Conservation (phyloP, 345 rosid genomes). For the Psidium friedrichsthalianum region DNA sequence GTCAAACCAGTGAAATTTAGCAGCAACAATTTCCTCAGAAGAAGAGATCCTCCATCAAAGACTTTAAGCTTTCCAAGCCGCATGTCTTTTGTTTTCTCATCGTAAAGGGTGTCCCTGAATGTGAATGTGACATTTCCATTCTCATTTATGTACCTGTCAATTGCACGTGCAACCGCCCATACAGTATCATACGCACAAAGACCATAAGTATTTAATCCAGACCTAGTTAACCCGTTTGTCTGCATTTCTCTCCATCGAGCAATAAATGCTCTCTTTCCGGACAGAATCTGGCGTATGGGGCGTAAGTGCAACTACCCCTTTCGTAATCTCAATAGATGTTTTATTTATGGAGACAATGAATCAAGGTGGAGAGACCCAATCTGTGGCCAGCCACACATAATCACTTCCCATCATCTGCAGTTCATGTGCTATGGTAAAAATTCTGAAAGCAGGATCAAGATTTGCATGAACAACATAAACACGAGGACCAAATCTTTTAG, state of each 20-base stretch:
- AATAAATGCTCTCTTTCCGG: slow-evolving; percentile 31
- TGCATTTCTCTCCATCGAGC: slow-evolving; percentile 41
- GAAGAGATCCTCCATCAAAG: slow-evolving; percentile 44
- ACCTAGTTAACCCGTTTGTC: slow-evolving; percentile 22
- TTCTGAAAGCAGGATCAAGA: slow-evolving; percentile 51
- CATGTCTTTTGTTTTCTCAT: slow-evolving; percentile 11
- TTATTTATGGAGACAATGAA: slow-evolving; percentile 25
- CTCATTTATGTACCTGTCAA: slow-evolving; percentile 39
- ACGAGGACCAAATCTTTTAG: slow-evolving; percentile 50
- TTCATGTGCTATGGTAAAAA: slow-evolving; percentile 41
- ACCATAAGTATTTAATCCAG: slow-evolving; percentile 50
- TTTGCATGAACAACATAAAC: slow-evolving; percentile 69
- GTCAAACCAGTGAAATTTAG: slow-evolving; percentile 66
- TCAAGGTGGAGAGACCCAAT: slow-evolving; percentile 87
- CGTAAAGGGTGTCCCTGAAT: slow-evolving; percentile 17
- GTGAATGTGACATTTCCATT: slow-evolving; percentile 50
- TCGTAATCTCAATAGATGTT: slow-evolving; percentile 17
- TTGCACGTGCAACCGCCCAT: slow-evolving; percentile 60
- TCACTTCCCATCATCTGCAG: slow-evolving; percentile 62
- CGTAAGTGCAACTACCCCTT: slow-evolving; percentile 72
- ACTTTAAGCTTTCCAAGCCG: slow-evolving; percentile 41
- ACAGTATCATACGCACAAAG: slow-evolving; percentile 81
- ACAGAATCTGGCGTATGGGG: slow-evolving; percentile 48
- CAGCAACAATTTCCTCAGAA: slow-evolving; percentile 37
- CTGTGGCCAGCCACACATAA: slow-evolving; percentile 81